Evolutionary conservation across 331 rosid species (phyloP).

Genomic region (Rhamnella rubrinervis): DNA sequence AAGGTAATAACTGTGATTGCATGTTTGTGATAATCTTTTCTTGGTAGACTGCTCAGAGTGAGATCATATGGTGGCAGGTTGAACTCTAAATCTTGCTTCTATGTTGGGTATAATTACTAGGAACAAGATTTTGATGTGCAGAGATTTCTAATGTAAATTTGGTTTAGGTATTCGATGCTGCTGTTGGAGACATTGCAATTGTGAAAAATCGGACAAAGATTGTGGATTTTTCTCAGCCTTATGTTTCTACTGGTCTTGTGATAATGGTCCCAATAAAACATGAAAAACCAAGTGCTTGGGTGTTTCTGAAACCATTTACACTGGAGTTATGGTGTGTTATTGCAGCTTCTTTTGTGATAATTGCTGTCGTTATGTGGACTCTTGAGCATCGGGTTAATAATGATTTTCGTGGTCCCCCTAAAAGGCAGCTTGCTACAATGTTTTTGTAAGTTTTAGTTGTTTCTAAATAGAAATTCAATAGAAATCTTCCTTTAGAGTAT

Average conservation of each 20-base stretch:
- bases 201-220: slow-evolving; percentile 76
- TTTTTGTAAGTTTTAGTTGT: slow-evolving; percentile 54
- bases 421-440: slow-evolving; percentile 71
- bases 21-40: slow-evolving; percentile 3
- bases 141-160: slow-evolving; percentile 26
- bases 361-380: slow-evolving; percentile 82
- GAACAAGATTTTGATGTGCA: neutral
- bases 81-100: too few relatives aligned
- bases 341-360: slow-evolving; percentile 63
- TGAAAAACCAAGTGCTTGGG: slow-evolving; percentile 75
- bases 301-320: slow-evolving; percentile 80
- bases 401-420: slow-evolving; percentile 95
- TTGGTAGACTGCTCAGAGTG: slow-evolving; percentile 4
- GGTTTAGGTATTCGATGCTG: slow-evolving; percentile 80
- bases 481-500: slow-evolving; percentile 1
- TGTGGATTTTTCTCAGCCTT: slow-evolving; percentile 96
- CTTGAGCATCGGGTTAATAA: slow-evolving; percentile 89
- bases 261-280: slow-evolving; percentile 70
- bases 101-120: neutral
- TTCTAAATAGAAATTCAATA: neutral
- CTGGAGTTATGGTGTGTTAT: slow-evolving; percentile 81
- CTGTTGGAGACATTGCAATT: slow-evolving; percentile 89
- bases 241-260: slow-evolving; percentile 74
- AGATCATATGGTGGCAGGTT: too few relatives aligned
- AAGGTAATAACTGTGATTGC: too few relatives aligned